Percentiles rank a stretch among this genome's conserved stretches.
Conservation (phyloP, 2,329 filamentous ascomycete species). For the Capronia epimyces region DNA sequence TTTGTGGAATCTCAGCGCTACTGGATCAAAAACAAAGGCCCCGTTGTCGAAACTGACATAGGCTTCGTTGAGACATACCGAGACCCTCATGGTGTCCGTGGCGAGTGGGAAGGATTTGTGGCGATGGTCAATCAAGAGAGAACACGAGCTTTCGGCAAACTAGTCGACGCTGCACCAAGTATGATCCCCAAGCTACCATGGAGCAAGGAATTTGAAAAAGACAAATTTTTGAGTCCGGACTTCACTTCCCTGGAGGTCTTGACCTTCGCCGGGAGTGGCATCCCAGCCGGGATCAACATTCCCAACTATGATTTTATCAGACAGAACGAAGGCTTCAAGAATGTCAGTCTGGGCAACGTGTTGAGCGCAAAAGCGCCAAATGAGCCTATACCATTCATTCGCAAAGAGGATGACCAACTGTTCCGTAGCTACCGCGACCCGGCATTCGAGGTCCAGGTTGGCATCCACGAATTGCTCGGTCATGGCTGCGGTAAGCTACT, state of each 20-base stretch:
- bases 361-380: constrained; percentile 85
- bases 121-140: constrained; percentile 80
- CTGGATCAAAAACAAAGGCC: constrained; percentile 80
- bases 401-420: constrained; percentile 66
- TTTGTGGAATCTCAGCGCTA: constrained; percentile 75
- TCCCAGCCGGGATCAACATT: constrained; percentile 54
- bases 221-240: constrained; percentile 89
- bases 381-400: constrained; percentile 87
- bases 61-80: constrained; percentile 83
- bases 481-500: constrained; percentile 92
- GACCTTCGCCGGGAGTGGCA: constrained; percentile 64
- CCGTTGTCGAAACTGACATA: constrained; percentile 72
- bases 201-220: constrained; percentile 85
- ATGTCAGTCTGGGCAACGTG: constrained; percentile 83
- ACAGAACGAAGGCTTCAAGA: constrained; percentile 62
- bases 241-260: constrained; percentile 93
- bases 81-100: constrained; percentile 72
- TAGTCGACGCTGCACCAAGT: constrained; percentile 72
- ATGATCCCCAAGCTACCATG: constrained; percentile 90
- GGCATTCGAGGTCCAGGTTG: constrained; percentile 92
- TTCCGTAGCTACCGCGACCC: constrained; percentile 79
- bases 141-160: constrained; percentile 76
- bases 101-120: constrained; percentile 81
- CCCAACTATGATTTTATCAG: constrained; percentile 57
- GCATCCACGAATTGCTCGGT: constrained; percentile 81